Conservation (phyloP, 2,329 filamentous ascomycete genomes). For the Aureobasidium sp. region DNA sequence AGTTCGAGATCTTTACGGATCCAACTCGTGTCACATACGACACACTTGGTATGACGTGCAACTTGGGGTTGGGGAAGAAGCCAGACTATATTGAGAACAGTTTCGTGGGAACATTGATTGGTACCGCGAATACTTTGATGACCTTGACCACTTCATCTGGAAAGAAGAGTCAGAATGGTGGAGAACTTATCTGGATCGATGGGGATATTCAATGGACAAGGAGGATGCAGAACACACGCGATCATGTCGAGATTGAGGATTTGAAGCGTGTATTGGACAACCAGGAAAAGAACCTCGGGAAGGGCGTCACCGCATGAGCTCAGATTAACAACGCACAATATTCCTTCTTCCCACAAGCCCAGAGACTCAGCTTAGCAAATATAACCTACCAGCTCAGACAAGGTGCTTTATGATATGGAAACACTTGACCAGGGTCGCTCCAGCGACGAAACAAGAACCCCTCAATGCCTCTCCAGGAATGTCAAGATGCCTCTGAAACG, state of each 20-base stretch:
- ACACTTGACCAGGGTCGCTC: not conserved
- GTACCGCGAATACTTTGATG: slow-evolving; percentile 15
- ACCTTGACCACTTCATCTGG: slow-evolving; percentile 17
- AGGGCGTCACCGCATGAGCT: not conserved
- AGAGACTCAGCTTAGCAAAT: not conserved
- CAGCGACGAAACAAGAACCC: not conserved
- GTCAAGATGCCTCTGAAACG: not conserved
- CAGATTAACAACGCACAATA: not conserved
- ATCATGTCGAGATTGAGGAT: slow-evolving; percentile 26
- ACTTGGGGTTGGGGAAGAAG: slow-evolving; percentile 18
- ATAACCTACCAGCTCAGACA: not conserved
- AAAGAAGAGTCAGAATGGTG: slow-evolving; percentile 26
- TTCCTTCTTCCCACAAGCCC: no score
- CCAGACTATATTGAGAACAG: slow-evolving; percentile 21
- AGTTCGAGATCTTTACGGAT: slow-evolving; percentile 26
- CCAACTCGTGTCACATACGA: slow-evolving; percentile 22
- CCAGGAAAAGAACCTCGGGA: not conserved
- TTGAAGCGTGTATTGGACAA: slow-evolving; percentile 13
- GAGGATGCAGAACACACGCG: slow-evolving; percentile 27
- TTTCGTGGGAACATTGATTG: slow-evolving; percentile 5
- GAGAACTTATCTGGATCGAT: slow-evolving; percentile 29
- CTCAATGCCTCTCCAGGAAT: not conserved
- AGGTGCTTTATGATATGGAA: not conserved
- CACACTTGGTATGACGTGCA: slow-evolving; percentile 23
- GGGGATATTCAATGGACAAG: slow-evolving; percentile 26